Conservation (phyloP, 768 basidiomycete genomes). For the Mycena metata region DNA sequence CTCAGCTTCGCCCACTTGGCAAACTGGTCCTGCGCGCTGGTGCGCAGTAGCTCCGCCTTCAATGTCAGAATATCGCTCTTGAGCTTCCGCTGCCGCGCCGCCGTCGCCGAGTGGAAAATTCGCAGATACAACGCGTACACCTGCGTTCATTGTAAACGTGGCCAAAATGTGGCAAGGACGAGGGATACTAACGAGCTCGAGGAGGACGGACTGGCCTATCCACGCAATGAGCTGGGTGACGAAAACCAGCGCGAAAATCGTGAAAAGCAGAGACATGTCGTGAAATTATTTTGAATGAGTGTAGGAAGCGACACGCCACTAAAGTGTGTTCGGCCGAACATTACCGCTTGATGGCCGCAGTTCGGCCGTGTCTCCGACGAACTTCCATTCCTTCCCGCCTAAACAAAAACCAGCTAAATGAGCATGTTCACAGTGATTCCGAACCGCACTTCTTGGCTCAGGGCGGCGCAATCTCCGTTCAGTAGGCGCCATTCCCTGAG, state of each 20-base stretch:
- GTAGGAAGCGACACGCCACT: background rate
- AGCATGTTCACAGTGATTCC: too few species aligned
- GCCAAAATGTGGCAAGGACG: background rate
- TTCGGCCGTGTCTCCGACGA: too few species aligned
- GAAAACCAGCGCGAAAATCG: conserved; percentile 87
- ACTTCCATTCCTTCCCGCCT: too few species aligned
- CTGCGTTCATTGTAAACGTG: conserved; percentile 54
- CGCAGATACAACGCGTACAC: conserved; percentile 79
- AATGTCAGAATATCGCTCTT: conserved; percentile 84
- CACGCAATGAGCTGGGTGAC: conserved; percentile 87
- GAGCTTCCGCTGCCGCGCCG: conserved; percentile 74
- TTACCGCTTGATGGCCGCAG: too few species aligned
- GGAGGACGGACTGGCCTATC: conserved; percentile 89
- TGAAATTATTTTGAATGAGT: too few species aligned
- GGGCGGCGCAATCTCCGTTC: too few species aligned
- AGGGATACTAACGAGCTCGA: conserved; percentile 76
- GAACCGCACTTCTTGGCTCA: too few species aligned
- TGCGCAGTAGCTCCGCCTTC: conserved; percentile 89
- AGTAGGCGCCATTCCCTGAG: too few species aligned
- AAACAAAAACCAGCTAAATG: too few species aligned
- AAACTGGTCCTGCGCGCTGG: conserved; percentile 97
- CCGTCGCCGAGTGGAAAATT: conserved; percentile 69
- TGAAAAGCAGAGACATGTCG: conserved; percentile 81
- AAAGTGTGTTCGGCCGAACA: too few species aligned
- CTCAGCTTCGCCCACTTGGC: conserved; percentile 98